Evolutionary conservation across 768 basidiomycete species (phyloP).

Genomic region (Trametes cinnabarina): DNA sequence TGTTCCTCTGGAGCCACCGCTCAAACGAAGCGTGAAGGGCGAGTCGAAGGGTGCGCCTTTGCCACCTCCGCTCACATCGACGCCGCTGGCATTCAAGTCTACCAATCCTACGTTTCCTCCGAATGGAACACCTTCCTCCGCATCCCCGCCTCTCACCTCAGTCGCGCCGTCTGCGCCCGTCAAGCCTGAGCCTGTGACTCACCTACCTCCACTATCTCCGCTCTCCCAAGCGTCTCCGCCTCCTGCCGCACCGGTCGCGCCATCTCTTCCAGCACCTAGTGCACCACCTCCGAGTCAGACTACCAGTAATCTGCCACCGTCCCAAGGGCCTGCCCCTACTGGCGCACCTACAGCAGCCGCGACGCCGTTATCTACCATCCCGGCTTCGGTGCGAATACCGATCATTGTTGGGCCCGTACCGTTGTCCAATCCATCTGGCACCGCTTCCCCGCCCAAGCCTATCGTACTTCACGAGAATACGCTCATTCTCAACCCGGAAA

Average conservation of each 20-base stretch:
- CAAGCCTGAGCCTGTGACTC: constrained; percentile 26
- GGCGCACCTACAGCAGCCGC: constrained; percentile 20
- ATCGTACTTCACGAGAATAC: constrained; percentile 85
- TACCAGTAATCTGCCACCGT: background rate
- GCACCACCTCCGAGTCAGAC: constrained; percentile 2
- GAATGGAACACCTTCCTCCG: constrained; percentile 4
- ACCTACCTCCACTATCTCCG: constrained; percentile 11
- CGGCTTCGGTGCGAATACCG: constrained; percentile 61
- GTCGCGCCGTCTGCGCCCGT: constrained; percentile 15
- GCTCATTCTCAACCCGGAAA: constrained; percentile 79
- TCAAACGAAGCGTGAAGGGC: constrained; percentile 70
- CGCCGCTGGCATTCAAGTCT: constrained; percentile 55
- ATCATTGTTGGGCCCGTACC: constrained; percentile 76
- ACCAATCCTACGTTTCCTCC: constrained; percentile 6
- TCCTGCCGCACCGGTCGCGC: constrained; percentile 6
- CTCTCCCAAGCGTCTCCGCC: constrained; percentile 6
- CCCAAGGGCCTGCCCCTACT: constrained; percentile 21
- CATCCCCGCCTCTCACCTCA: constrained; percentile 2
- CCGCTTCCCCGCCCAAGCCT: constrained; percentile 41
- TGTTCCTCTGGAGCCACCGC: constrained; percentile 53
- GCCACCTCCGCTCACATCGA: constrained; percentile 68
- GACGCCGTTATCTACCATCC: constrained; percentile 30
- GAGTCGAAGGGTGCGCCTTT: constrained; percentile 55
- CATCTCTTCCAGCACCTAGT: constrained; percentile 3
- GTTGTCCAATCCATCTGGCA: constrained; percentile 42